Percentiles rank a stretch among this genome's conserved stretches.
These are phyloP conservation scores for Phaseolus coccineus DNA, from an alignment of 331 rosid species.

Conservation along the genomic window DNA sequence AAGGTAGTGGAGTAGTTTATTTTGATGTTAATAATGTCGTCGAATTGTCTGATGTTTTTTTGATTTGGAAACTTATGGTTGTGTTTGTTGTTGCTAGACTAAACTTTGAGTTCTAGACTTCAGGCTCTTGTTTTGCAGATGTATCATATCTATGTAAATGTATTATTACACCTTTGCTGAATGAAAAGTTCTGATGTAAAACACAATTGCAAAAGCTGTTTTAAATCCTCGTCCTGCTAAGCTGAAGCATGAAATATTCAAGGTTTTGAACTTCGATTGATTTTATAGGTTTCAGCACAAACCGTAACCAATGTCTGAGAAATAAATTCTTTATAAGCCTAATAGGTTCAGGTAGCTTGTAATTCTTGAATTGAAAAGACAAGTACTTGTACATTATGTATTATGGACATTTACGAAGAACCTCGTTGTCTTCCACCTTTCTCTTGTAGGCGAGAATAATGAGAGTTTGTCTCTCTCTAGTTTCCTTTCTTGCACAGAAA, in stretches of 20 bases:
- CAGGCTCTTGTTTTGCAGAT: conserved; percentile 24
- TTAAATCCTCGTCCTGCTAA: background rate
- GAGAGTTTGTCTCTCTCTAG: background rate
- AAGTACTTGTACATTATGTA: background rate
- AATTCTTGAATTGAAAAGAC: background rate
- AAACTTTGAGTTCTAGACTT: background rate
- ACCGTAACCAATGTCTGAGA: background rate
- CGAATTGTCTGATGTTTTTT: background rate
- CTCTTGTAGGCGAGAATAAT: background rate
- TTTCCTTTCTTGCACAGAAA: background rate
- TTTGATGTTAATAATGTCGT: background rate
- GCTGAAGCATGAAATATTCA: background rate
- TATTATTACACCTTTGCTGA: background rate
- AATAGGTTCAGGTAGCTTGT: background rate
- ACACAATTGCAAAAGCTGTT: background rate
- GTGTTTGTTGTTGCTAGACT: conserved; percentile 19
- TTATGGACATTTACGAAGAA: background rate
- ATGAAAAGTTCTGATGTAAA: background rate
- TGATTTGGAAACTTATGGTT: background rate
- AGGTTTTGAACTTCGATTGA: background rate
- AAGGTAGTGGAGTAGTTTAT: conserved; percentile 44
- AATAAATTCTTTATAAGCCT: background rate
- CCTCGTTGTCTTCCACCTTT: background rate
- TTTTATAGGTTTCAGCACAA: background rate
- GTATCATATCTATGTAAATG: background rate